These are phyloP conservation scores for Phyllostachys edulis DNA, from an alignment of 176 grass and related monocot species.

Conservation along the genomic window DNA sequence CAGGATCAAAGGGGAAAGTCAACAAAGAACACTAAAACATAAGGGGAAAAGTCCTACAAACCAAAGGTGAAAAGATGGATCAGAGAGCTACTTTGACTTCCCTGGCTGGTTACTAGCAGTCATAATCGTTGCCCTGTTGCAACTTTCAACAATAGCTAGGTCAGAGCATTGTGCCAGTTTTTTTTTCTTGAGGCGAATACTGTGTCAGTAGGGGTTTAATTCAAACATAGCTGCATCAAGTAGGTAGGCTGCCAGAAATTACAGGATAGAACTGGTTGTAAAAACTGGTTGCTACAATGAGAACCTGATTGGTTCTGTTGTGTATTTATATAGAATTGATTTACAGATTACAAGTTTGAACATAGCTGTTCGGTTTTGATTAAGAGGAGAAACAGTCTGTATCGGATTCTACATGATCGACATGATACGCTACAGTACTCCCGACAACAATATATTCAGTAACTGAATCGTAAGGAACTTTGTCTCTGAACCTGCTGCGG, in stretches of 20 bases:
- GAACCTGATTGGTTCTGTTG: too few relatives aligned
- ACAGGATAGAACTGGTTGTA: not conserved
- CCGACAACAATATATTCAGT: too few relatives aligned
- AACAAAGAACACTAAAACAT: not conserved
- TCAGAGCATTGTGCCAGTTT: not conserved
- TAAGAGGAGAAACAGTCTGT: too few relatives aligned
- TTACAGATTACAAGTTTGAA: too few relatives aligned
- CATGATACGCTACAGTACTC: too few relatives aligned
- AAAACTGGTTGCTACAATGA: too few relatives aligned
- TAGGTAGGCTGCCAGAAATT: not conserved
- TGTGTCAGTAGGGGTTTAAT: not conserved
- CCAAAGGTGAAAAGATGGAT: not conserved
- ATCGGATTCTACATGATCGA: too few relatives aligned
- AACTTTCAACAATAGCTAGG: not conserved
- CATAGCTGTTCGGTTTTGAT: too few relatives aligned
- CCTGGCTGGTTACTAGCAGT: too few relatives aligned
- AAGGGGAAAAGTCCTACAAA: not conserved
- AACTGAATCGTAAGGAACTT: too few relatives aligned
- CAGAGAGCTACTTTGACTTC: not conserved
- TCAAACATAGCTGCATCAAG: not conserved
- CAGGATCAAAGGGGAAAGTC: not conserved
- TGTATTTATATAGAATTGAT: too few relatives aligned
- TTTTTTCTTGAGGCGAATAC: not conserved
- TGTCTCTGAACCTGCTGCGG: too few relatives aligned
- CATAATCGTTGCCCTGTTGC: not conserved